Evolutionary conservation across 2,329 filamentous ascomycete species (phyloP), one percentile per base, ranked within the genome.

Genomic region (Colletotrichum gigasporum): DNA sequence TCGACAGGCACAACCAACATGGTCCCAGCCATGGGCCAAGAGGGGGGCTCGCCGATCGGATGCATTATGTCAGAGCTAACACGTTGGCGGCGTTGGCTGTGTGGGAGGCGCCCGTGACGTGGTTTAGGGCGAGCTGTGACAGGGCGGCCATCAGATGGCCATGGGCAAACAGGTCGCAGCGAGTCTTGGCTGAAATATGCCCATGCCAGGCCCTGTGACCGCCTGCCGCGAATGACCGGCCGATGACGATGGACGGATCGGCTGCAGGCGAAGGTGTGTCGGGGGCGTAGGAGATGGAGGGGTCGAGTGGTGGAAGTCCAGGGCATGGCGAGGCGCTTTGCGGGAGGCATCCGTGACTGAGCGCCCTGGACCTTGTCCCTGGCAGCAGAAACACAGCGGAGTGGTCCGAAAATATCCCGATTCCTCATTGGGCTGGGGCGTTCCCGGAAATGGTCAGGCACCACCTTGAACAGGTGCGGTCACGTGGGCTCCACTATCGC

Each of bases 1-100:
- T 9, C 20, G 65, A 60, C 3, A 66, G 65, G 8, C 69, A 70
- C 16, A 61, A 73, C 5, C 64, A 68, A 3, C 9, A 73, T 76
- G 67, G 66, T 70, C 1, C 69, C 69, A 75, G 2, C 69, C 72
- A 6, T 0, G 68, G 65, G 2, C 22, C 44, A 57, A 35, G 32
- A n/a, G n/a, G n/a, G n/a, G n/a, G n/a, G 37, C 22, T 30, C 16
- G 35, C 5, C 60, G 26, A 53, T 20, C n/a, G 28, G 42, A 50
- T 61, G 61, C 55, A 61, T 54, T 30, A 54, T 64, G 56, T 61
- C 56, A 64, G 56, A 64, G 55, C 48, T 61, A 54, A 18, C 24
- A 39, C 37, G 45, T n/a, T 54, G 41, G 55, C 26, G 47, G 55
- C 56, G 42, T 61, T 34, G 20, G 28, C 41, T 61, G 55, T 34